A percentile compares a stretch with the other conserved stretches of the same genome.
These are phyloP conservation scores for Miscanthus lutarioriparius DNA, from an alignment of 176 grass and related monocot species.

Conservation along the genomic window DNA sequence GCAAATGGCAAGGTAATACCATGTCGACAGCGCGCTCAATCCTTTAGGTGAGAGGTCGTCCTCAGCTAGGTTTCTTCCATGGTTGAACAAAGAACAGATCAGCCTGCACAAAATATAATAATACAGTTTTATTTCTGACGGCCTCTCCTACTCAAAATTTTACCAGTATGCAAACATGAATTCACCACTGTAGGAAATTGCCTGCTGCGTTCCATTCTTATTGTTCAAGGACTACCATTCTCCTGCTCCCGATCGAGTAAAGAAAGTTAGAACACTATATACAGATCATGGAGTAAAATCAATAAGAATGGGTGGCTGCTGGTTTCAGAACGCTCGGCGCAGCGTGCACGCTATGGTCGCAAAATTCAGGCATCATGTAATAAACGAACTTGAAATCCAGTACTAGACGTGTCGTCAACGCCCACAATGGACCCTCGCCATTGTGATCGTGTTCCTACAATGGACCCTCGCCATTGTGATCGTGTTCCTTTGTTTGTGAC, in stretches of 20 bases:
- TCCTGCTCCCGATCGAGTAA: not conserved
- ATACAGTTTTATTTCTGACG: conserved; percentile 16
- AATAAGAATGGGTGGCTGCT: too few relatives aligned
- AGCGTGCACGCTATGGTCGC: too few relatives aligned
- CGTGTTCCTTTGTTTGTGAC: too few relatives aligned
- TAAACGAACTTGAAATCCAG: too few relatives aligned
- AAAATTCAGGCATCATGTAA: too few relatives aligned
- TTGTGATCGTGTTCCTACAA: too few relatives aligned
- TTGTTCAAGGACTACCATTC: not conserved
- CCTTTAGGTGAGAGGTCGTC: not conserved
- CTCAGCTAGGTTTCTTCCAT: conserved; percentile 48
- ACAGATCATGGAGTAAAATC: not conserved
- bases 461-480: too few relatives aligned
- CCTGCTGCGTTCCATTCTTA: not conserved
- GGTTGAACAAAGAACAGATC: conserved; percentile 40
- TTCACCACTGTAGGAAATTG: conserved; percentile 19
- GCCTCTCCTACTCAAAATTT: not conserved
- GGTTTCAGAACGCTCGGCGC: too few relatives aligned
- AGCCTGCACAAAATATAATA: conserved; percentile 27
- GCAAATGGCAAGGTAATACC: not conserved
- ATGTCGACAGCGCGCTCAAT: too few relatives aligned
- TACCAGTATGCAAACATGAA: conserved; percentile 13
- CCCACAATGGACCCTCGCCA: too few relatives aligned
- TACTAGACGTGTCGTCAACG: too few relatives aligned
- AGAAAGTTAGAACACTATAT: not conserved